Evolutionary conservation across 2,329 filamentous ascomycete genomes (phyloP), one percentile per base, ranked within the genome.

Genomic region (Pyricularia sp.): DNA sequence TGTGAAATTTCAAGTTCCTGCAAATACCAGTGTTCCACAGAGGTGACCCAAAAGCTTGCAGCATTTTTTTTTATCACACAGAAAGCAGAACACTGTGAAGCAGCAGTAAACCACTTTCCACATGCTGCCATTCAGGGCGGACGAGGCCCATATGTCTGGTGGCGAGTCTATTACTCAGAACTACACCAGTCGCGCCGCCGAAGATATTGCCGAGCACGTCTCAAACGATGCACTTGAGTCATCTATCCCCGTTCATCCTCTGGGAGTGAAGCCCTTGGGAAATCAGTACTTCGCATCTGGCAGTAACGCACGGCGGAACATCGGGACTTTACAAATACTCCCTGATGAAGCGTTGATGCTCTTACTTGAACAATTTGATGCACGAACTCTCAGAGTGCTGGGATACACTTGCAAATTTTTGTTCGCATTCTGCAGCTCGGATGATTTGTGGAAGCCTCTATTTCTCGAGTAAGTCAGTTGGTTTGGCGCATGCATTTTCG

Each of bases 361-460:
- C 64, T 73, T 96, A 19, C 77, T 97, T 67, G 93, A 97, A 74
- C 85, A 79, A 70, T 80, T 97, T 60, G 88, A 93, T 70, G 78
- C 83, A 62, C 70, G 75, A 10, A 79, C 81, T 64, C 77, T 97
- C 64, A 75, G 87, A 65, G 77, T 76, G 8, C 77, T 97, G 57
- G 91, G 91, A 9, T 83, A 84, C 65, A 89, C 92, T 6, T 96
- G 93, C 79, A 91, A 87, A 73, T 92, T 90, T 64, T 77, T 97
- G 19, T 93, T 92, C 79, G 93, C 92, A 1, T 96, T 93, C 73
- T 89, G 88, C 65, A 82, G 88, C 62, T 85, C 85, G 62, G 93
- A 97, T 68, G 93, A 97, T 71, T 75, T 97, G 44, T 97, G 93
- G 93, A 93, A 94, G 75, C 76, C 86, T 22, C 75, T 96, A 24